Conservation (phyloP, 2,329 filamentous ascomycete genomes). For the Colletotrichum endophyticum region DNA sequence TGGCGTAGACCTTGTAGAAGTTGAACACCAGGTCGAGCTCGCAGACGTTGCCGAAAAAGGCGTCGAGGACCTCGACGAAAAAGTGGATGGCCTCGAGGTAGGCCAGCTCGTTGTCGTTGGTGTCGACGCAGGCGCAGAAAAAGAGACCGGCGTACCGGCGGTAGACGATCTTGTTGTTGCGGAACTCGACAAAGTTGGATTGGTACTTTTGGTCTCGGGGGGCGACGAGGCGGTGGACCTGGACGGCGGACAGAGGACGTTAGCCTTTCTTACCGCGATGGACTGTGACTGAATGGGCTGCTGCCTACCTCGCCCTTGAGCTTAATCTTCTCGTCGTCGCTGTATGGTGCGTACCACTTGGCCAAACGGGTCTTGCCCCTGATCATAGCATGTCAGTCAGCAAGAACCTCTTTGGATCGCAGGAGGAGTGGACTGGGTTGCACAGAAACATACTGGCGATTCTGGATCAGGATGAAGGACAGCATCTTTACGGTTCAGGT, state of each 20-base stretch:
- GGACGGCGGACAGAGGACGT: slow-evolving; percentile 10
- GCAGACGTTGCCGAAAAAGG: slow-evolving; percentile 99
- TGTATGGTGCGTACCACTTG: slow-evolving; percentile 99
- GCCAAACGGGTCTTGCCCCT: slow-evolving; percentile 98
- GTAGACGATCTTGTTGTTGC: slow-evolving; percentile 96
- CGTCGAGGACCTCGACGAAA: slow-evolving; percentile 97
- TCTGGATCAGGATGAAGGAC: slow-evolving; percentile 85
- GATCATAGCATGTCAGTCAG: neutral
- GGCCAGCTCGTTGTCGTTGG: slow-evolving; percentile 97
- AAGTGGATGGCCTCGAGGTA: slow-evolving; percentile 98
- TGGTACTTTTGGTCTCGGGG: slow-evolving; percentile 99
- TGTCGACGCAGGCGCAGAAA: slow-evolving; percentile 99
- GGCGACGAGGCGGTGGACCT: slow-evolving; percentile 96
- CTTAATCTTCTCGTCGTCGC: slow-evolving; percentile 98
- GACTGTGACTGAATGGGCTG: neutral
- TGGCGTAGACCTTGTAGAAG: slow-evolving; percentile 92
- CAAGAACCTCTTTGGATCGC: neutral
- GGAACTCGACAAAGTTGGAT: slow-evolving; percentile 98
- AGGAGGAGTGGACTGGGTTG: neutral
- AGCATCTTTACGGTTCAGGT: slow-evolving; percentile 51
- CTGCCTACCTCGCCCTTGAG: slow-evolving; percentile 87
- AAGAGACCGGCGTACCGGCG: slow-evolving; percentile 96
- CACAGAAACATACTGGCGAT: slow-evolving; percentile 68
- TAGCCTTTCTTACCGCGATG: neutral
- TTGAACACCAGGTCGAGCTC: slow-evolving; percentile 91